Percentiles rank a stretch among this genome's conserved stretches.
Conservation (phyloP, 805 yeast genomes). For the Monosporozyma aerobia region DNA sequence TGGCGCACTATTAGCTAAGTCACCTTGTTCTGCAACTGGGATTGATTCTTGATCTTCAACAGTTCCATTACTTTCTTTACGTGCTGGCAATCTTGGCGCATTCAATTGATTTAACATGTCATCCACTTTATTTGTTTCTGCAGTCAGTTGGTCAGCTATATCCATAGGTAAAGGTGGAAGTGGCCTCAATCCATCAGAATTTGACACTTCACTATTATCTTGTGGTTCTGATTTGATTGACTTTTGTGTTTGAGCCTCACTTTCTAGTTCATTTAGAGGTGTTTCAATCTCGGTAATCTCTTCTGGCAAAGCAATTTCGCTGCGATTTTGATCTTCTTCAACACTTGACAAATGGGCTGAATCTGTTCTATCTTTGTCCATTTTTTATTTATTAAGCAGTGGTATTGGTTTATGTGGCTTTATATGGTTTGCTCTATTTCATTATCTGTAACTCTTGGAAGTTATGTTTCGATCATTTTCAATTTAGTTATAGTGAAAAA, state of each 20-base stretch:
- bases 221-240: neutral
- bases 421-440: neutral
- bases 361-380: neutral
- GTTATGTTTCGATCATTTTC: no score
- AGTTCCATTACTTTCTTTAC: neutral
- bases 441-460: neutral
- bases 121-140: neutral
- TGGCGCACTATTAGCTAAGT: neutral
- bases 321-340: neutral
- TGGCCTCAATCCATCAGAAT: neutral
- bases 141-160: neutral
- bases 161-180: neutral
- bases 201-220: neutral
- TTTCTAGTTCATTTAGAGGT: neutral
- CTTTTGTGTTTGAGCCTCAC: neutral
- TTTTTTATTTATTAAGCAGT: neutral
- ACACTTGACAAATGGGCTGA: neutral
- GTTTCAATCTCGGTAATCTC: neutral
- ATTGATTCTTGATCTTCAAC: neutral
- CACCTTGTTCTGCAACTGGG: neutral
- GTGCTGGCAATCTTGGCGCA: neutral
- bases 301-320: slow-evolving; percentile 1
- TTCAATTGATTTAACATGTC: neutral
- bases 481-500: no score
- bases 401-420: neutral